Conservation (phyloP, 192 early-diverging fungal genomes). For the Cetraspora pellucida region DNA sequence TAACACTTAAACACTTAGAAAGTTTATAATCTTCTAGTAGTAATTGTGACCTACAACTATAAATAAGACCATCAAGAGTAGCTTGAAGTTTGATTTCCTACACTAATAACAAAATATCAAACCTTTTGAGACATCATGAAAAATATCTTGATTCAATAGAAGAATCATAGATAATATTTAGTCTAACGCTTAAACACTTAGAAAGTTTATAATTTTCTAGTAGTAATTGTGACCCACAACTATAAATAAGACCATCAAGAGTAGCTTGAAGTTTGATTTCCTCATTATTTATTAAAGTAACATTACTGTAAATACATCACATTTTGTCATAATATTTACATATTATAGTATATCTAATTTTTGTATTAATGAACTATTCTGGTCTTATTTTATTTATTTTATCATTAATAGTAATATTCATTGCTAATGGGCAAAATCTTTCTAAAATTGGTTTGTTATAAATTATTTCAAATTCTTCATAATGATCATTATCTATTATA, state of each 20-base stretch:
- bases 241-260: background rate
- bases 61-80: background rate
- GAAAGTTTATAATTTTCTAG: background rate
- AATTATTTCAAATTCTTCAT: background rate
- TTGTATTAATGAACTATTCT: background rate
- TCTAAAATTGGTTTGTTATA: background rate
- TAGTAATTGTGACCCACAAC: background rate
- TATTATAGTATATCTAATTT: background rate
- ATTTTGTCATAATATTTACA: background rate
- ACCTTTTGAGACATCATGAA: background rate
- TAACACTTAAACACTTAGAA: no score
- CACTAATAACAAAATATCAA: no score
- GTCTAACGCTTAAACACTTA: background rate
- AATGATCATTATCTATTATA: background rate
- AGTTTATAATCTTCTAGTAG: background rate
- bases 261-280: background rate
- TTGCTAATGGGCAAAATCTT: background rate
- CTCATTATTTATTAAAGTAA: background rate
- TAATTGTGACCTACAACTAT: background rate
- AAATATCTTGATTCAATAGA: background rate
- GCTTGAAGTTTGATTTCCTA: background rate
- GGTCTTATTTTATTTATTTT: background rate
- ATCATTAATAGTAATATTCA: background rate
- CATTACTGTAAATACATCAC: background rate
- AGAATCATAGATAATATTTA: background rate